Evolutionary conservation across 148 eudicot genomes (phyloP).

Genomic region (Simmondsia chinensis): DNA sequence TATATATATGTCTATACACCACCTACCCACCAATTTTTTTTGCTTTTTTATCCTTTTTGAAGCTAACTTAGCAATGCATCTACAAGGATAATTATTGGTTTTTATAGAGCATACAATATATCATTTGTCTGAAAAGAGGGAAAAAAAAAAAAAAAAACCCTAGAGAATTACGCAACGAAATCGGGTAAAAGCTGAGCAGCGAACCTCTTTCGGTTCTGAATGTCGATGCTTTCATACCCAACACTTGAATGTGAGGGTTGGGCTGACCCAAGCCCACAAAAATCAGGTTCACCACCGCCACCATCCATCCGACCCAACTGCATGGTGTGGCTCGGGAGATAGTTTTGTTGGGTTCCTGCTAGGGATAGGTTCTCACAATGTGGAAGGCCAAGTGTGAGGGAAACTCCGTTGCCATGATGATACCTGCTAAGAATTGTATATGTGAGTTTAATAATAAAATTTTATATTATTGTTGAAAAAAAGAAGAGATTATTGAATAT

Average conservation of each 20-base stretch:
- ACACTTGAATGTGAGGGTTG: constrained; percentile 28
- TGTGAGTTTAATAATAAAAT: no score
- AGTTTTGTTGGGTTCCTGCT: constrained; percentile 24
- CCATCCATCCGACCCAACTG: constrained; percentile 25
- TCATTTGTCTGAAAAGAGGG: no score
- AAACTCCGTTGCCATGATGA: constrained; percentile 32
- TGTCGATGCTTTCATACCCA: constrained; percentile 22
- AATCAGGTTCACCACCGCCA: constrained; percentile 19
- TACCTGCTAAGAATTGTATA: no score
- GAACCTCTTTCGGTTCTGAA: constrained; percentile 36
- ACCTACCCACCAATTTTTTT: no score
- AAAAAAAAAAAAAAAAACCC: no score
- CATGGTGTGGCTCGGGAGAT: constrained; percentile 24
- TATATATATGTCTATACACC: no score
- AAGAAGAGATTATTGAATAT: no score
- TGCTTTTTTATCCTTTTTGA: no score
- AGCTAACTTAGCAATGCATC: no score
- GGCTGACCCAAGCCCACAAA: constrained; percentile 15
- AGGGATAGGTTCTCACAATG: constrained; percentile 28
- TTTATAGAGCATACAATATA: no score
- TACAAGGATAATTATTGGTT: no score
- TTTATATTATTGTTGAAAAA: no score
- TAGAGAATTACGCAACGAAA: constrained; percentile 45
- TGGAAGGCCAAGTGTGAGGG: constrained; percentile 51
- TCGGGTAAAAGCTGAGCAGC: constrained; percentile 47